Evolutionary conservation across 2,329 filamentous ascomycete genomes (phyloP), one percentile per base, ranked within the genome.

Genomic region (Talaromyces marneffei): DNA sequence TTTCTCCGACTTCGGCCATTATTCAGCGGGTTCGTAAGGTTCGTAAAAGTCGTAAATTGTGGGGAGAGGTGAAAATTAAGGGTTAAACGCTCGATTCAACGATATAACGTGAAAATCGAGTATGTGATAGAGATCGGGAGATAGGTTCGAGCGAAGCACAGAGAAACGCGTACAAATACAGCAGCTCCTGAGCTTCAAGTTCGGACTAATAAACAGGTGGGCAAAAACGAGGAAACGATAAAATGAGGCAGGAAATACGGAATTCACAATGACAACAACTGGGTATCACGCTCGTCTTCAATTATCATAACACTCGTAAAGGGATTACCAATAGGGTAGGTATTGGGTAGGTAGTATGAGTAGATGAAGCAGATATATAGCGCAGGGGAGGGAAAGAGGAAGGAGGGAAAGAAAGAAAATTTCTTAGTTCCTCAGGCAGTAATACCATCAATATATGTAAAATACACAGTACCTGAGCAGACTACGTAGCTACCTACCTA

Each of bases 11-110:
- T 16, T 53, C 35, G 57, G 57, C 48, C 57, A 59, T 59, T 16
- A 25, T 53, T 52, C 56, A 14, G 33, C 8, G 7, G n/a, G 5
- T 20, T 20, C 52, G 33, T 25, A 35, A 16, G 31, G 25, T 58
- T 62, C 57, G 57, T 60, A 58, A 62, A 25, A n/a, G 20, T 60
- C 61, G 61, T 62, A 12, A 57, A 60, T 40, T 35, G 57, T 35
- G 37, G 44, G 25, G 35, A 27, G 33, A 40, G 35, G 23, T 23
- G 52, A 55, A 29, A 18, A 55, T 39, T 40, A 37, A 23, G 20
- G 7, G 52, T 18, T 27, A 18, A 39, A 25, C 39, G 52, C 25
- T 55, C 35, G 35, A 54, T 14, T 55, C 20, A 25, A 55, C 52
- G 35, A 10, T 25, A 27, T 27, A 39, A 40, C 33, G 31, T 55